Base-by-base conservation (phyloP, 2,329 filamentous ascomycete species). In the Xylogone sp. region DNA sequence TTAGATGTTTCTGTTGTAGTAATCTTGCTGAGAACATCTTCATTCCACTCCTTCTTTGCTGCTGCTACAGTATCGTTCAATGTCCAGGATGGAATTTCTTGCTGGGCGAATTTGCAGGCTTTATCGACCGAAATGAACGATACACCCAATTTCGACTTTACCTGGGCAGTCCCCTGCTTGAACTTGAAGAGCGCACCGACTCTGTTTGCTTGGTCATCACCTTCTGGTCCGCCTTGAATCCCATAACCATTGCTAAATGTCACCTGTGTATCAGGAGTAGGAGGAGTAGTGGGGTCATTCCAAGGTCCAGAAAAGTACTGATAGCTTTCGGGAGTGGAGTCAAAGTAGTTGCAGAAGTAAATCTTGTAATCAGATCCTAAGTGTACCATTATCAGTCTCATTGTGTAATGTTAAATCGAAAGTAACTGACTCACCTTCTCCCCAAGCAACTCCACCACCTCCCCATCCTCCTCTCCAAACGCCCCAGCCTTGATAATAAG, bases 321-420 rank as follows among this genome's bases (percentile, higher is more conserved):
- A 55, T 69, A 69, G 2, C 71, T 68, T 5, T 71, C 64, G 8
- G 63, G 49, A 19, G 64, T 56, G 63, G 63, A 50, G 48, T 81
- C 75, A 57, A 87, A 87, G 50, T 74, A 72, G 13, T 83, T 83
- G 61, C 84, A 87, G 65, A 82, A 83, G 60, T 79, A 80, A 12
- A 84, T 79, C 0, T 72, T 79, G 81, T 81, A 87, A 45, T 81
- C 68, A 0, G 77, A 81, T 1, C 82, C 75, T 31, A 76, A 70
- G 53, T 20, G 83, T 82, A 60, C 84, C 84, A 50, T 86, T 75
- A 62, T 86, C 87, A 1, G 76, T 77, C 0, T 84, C 83, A 45
- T 70, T 75, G 0, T 83, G 84, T 46, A 78, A 75, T 27, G 24
- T 7, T 2, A n/a, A 3, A 7, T 21, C 2, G 24, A 22, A 42